Base-by-base conservation (phyloP, 2,329 filamentous ascomycete genomes). In the Rutstroemia sp. region DNA sequence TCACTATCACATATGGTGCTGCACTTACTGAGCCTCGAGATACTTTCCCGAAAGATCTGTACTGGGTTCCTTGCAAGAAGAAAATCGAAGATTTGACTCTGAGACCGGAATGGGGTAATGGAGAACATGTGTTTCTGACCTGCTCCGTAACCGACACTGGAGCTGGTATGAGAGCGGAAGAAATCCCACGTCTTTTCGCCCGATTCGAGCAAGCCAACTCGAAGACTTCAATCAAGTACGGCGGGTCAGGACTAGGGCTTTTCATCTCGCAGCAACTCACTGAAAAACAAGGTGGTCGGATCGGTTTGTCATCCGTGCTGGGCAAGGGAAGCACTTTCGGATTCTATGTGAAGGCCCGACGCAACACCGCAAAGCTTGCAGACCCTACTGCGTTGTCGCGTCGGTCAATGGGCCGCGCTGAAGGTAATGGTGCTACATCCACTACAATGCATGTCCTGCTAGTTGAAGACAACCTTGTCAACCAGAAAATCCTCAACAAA, bases 201-300 rank as follows among this genome's bases (percentile, higher is more conserved):
- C 81, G 87, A n/a, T 92, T 92, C 69, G 85, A 86, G 9, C 89
- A 92, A 70, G 87, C 87, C 80, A 48, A 85, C 85, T 5, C 82
- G 80, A 56, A 91, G 86, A 4, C 88, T 88, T 62, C 62, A 61
- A 84, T 90, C 23, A 83, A 89, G 61, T 91, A 92, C 63, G 89
- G 89, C 18, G 89, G 89, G 0, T 88, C 85, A 0, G 89, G 89
- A 0, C 76, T 92, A 1, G 89, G 89, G 0, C 75, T 92, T 0
- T 92, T 91, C 70, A 92, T 92, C 62, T 88, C 85, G 37, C 79
- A 87, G 37, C 82, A 89, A 55, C 76, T 94, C 23, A 88, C 87
- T 0, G 88, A 92, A 67, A 74, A 92, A 8, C 88, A 92, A 69
- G 87, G 88, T 18, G 83, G 83, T 0, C 79, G 85, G 58, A 85